A percentile compares a stretch with the other conserved stretches of the same genome.
phyloP scores from a whole-genome alignment of 2,329 filamentous ascomycete genomes.

The Metarhizium guizhouense region DNA sequence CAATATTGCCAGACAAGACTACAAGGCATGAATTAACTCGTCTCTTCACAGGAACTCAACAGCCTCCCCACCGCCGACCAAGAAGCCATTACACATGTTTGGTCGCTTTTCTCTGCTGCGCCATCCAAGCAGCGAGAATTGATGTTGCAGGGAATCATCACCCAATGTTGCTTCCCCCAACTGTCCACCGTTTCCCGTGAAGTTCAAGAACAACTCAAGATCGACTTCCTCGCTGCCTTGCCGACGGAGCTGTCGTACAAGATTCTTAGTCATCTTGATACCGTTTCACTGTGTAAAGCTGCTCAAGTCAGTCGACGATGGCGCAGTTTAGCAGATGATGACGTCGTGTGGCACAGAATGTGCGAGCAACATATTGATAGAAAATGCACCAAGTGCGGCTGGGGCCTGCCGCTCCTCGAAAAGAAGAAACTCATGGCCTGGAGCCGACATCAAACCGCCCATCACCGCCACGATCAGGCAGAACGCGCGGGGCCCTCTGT shows the following conservation, averaged over 20 bases:
- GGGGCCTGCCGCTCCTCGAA: slow-evolving; percentile 85
- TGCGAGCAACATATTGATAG: slow-evolving; percentile 94
- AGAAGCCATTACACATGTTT: slow-evolving; percentile 93
- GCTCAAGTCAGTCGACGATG: slow-evolving; percentile 87
- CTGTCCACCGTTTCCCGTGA: slow-evolving; percentile 86
- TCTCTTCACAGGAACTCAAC: slow-evolving; percentile 60
- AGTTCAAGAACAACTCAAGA: slow-evolving; percentile 90
- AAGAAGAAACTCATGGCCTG: slow-evolving; percentile 79
- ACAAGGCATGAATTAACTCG: not conserved
- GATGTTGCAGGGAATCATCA: slow-evolving; percentile 92
- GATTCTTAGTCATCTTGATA: slow-evolving; percentile 87
- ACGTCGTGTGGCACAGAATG: slow-evolving; percentile 95
- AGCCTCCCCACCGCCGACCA: slow-evolving; percentile 76
- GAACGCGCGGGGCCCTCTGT: slow-evolving; percentile 12
- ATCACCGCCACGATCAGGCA: slow-evolving; percentile 8
- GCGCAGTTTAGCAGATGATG: slow-evolving; percentile 87
- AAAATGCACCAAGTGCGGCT: slow-evolving; percentile 91
- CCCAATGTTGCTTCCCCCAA: slow-evolving; percentile 96
- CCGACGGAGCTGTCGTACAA: slow-evolving; percentile 89
- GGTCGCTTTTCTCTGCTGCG: slow-evolving; percentile 94
- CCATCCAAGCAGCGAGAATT: slow-evolving; percentile 89
- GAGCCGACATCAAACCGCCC: slow-evolving; percentile 60
- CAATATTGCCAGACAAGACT: not conserved
- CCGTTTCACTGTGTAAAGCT: slow-evolving; percentile 87
- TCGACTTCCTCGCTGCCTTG: slow-evolving; percentile 86